Evolutionary conservation across 345 rosid species (phyloP).

Genomic region (Heritiera littoralis): DNA sequence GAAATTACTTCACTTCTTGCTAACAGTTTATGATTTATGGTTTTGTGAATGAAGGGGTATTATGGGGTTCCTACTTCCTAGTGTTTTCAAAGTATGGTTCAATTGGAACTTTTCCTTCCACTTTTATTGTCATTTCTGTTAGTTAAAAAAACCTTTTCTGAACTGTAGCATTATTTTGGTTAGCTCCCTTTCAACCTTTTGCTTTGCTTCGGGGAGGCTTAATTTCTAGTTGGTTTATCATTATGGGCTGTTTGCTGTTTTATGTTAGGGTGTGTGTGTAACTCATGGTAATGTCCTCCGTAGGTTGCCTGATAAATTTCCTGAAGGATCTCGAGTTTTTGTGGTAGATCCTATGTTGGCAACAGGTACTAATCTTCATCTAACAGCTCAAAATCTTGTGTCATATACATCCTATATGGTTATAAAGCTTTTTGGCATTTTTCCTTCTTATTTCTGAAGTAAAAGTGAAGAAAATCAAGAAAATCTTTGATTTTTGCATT

Average conservation of each 20-base stretch:
- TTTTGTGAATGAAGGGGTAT: conserved; percentile 36
- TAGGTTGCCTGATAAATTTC: conserved; percentile 81
- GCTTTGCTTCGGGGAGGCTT: not conserved
- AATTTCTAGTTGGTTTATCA: not conserved
- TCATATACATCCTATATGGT: not conserved
- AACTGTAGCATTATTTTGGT: not conserved
- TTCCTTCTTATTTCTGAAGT: not conserved
- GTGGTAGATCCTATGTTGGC: conserved; percentile 92
- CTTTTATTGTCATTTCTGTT: not conserved
- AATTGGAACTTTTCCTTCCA: not conserved
- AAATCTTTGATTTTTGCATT: not conserved
- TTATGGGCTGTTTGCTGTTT: not conserved
- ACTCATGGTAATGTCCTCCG: conserved; percentile 11
- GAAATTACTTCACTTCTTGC: conserved; percentile 23
- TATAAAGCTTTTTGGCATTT: not conserved
- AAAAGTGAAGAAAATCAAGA: not conserved
- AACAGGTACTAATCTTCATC: conserved; percentile 54
- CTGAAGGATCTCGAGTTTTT: conserved; percentile 65
- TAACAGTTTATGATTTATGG: conserved; percentile 20
- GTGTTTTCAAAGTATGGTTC: conserved; percentile 1
- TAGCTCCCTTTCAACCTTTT: not conserved
- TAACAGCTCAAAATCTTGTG: not conserved
- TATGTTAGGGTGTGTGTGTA: not conserved
- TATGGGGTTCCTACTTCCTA: not conserved
- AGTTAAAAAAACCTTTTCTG: not conserved